Conservation (phyloP, 2,329 filamentous ascomycete species). For the Colletotrichum sp. region DNA sequence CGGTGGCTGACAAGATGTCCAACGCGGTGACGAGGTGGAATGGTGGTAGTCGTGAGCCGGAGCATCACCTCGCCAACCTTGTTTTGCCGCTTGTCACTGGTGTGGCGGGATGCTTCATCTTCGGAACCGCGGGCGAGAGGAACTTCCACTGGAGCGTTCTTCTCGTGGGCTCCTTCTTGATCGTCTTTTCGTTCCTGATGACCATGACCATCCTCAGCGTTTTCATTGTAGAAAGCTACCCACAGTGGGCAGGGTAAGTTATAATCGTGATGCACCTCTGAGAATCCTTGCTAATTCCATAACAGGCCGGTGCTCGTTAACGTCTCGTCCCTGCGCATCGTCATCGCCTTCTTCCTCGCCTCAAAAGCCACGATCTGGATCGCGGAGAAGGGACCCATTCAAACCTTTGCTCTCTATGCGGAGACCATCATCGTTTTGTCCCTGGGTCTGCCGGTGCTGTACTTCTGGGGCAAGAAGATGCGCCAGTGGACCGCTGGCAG, state of each 20-base stretch:
- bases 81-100: slow-evolving; percentile 31
- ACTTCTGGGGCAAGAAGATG: slow-evolving; percentile 23
- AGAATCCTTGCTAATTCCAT: background rate
- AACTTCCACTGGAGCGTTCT: slow-evolving; percentile 31
- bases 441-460: slow-evolving; percentile 33
- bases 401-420: slow-evolving; percentile 33
- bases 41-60: slow-evolving; percentile 32
- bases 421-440: slow-evolving; percentile 34
- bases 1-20: slow-evolving; percentile 31
- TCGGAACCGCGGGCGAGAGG: slow-evolving; percentile 31
- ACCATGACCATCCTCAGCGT: slow-evolving; percentile 33
- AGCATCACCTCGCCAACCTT: slow-evolving; percentile 36
- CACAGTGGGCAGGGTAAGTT: slow-evolving; percentile 21
- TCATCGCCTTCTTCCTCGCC: slow-evolving; percentile 33
- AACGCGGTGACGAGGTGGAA: slow-evolving; percentile 32
- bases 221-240: slow-evolving; percentile 37
- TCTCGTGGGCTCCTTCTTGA: slow-evolving; percentile 30
- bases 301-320: slow-evolving; percentile 36
- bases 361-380: slow-evolving; percentile 32
- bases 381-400: slow-evolving; percentile 28
- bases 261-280: rapidly evolving
- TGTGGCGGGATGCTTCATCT: slow-evolving; percentile 34
- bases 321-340: slow-evolving; percentile 33
- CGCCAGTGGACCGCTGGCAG: slow-evolving; percentile 32
- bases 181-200: slow-evolving; percentile 32